Evolutionary conservation across 2,329 filamentous ascomycete genomes (phyloP).

Genomic region (Phoma herbarum): DNA sequence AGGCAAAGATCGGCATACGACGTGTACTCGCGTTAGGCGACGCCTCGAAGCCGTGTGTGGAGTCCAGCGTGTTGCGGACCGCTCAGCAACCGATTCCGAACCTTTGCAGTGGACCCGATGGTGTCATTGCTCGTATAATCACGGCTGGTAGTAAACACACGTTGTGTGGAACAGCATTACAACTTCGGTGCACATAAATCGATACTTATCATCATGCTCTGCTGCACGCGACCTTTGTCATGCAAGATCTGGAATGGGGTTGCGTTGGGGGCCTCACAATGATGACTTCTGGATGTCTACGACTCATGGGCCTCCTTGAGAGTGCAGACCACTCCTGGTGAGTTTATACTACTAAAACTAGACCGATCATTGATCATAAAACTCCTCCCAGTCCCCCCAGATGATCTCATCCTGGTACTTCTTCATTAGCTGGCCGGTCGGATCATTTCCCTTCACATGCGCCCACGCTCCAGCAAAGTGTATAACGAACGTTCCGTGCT

Average conservation of each 20-base stretch:
- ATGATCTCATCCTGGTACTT: slow-evolving; percentile 48
- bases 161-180: not conserved
- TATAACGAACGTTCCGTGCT: slow-evolving; percentile 49
- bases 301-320: not conserved
- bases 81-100: slow-evolving; percentile 17
- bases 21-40: slow-evolving; percentile 12
- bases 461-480: slow-evolving; percentile 56
- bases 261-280: not conserved
- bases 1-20: slow-evolving; percentile 13
- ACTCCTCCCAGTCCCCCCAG: slow-evolving; percentile 46
- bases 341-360: not conserved
- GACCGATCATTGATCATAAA: slow-evolving; percentile 26
- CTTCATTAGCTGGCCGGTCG: slow-evolving; percentile 51
- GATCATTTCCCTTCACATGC: slow-evolving; percentile 51
- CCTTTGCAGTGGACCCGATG: slow-evolving; percentile 10
- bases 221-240: not conserved
- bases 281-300: not conserved
- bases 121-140: slow-evolving; percentile 17
- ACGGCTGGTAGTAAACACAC: not conserved
- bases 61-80: slow-evolving; percentile 10
- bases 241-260: not conserved
- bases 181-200: not conserved
- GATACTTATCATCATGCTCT: not conserved
- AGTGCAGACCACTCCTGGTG: not conserved
- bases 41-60: slow-evolving; percentile 5